Conservation (phyloP, 345 rosid species). For the Physaria fendleri region DNA sequence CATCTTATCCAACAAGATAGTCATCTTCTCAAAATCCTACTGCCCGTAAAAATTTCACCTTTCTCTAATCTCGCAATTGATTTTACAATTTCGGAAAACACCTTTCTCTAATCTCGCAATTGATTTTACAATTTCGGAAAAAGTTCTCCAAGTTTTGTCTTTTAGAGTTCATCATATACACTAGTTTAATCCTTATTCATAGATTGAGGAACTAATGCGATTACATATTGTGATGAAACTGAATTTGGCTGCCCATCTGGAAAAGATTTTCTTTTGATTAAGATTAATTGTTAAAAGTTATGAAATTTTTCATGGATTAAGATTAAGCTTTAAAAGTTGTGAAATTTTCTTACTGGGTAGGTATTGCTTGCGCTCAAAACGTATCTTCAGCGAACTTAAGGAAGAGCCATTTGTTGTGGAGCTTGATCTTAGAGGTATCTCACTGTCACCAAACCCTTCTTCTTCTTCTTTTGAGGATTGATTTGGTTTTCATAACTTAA, state of each 20-base stretch:
- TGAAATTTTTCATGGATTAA: not conserved
- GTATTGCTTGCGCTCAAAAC: constrained; percentile 56
- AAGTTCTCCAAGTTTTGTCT: not conserved
- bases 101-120: not conserved
- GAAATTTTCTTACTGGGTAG: constrained; percentile 16
- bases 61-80: not conserved
- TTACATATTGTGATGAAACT: too few species aligned
- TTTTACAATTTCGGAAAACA: not conserved
- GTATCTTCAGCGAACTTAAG: constrained; percentile 43
- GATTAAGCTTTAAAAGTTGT: not conserved
- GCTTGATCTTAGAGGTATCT: constrained; percentile 43
- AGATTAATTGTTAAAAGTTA: not conserved
- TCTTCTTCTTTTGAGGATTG: not conserved
- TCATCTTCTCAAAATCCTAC: constrained; percentile 91
- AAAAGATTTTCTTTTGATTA: too few species aligned
- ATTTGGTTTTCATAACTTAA: not conserved
- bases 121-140: not conserved
- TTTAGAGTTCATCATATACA: too few species aligned
- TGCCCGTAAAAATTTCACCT: constrained; percentile 55
- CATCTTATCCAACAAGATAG: constrained; percentile 79
- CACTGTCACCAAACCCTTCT: not conserved
- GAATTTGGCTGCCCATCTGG: too few species aligned
- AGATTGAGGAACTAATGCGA: too few species aligned
- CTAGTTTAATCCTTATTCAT: too few species aligned
- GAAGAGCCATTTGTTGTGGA: constrained; percentile 51